Conservation (phyloP, 768 basidiomycete species). For the Leccinum olivaceopallidum region DNA sequence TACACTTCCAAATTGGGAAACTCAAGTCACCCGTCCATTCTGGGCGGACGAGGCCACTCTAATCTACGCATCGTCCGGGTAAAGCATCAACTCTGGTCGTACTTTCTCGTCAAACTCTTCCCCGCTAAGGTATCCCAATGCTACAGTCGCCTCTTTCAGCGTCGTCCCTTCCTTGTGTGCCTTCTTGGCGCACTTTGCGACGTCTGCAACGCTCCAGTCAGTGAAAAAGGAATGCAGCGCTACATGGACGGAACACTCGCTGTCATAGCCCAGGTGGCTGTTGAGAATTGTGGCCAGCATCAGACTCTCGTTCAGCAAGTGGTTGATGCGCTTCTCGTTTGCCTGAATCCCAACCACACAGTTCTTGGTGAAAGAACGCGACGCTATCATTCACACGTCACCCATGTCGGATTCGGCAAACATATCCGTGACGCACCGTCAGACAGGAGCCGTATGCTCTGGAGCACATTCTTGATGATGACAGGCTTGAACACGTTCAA, state of each 20-base stretch:
- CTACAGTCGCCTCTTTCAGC: slow-evolving; percentile 90
- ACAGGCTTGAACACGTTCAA: slow-evolving; percentile 99
- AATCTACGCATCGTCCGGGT: slow-evolving; percentile 55
- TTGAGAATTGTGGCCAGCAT: slow-evolving; percentile 99
- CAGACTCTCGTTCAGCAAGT: slow-evolving; percentile 89
- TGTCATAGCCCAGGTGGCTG: slow-evolving; percentile 95
- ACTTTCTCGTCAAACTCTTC: slow-evolving; percentile 97
- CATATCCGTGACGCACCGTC: slow-evolving; percentile 61
- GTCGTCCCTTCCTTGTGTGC: slow-evolving; percentile 99
- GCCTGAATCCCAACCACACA: slow-evolving; percentile 96
- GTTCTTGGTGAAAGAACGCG: slow-evolving; percentile 95
- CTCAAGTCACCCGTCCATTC: slow-evolving; percentile 25
- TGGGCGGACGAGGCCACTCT: slow-evolving; percentile 26
- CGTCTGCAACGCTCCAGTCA: slow-evolving; percentile 56
- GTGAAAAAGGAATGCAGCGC: slow-evolving; percentile 1
- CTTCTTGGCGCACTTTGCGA: slow-evolving; percentile 98
- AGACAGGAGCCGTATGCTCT: slow-evolving; percentile 89
- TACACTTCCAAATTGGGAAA: slow-evolving; percentile 33
- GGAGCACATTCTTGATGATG: slow-evolving; percentile 96
- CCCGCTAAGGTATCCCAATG: slow-evolving; percentile 79
- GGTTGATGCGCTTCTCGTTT: slow-evolving; percentile 90
- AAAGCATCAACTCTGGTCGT: slow-evolving; percentile 86
- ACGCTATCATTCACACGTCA: slow-evolving; percentile 43
- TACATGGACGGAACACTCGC: slow-evolving; percentile 49
- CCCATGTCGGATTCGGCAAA: slow-evolving; percentile 3